These are phyloP conservation scores for Leishmania tropica DNA, from an alignment of 208 protist species.

Conservation along the genomic window DNA sequence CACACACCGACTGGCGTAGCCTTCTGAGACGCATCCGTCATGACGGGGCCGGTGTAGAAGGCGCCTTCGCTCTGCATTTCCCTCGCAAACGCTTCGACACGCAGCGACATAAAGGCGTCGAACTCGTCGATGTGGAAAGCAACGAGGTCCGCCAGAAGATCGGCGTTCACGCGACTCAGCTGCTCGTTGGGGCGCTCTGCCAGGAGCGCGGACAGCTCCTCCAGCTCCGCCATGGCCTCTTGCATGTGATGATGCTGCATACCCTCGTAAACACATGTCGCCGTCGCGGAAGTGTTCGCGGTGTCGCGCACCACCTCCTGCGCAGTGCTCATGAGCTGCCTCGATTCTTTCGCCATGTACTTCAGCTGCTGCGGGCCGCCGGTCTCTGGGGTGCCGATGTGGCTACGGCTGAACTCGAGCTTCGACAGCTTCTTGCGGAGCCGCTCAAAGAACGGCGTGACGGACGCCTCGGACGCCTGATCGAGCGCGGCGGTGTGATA, in stretches of 20 bases:
- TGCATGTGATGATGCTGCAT: slow-evolving; percentile 69
- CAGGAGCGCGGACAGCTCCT: slow-evolving; percentile 67
- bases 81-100: slow-evolving; percentile 65
- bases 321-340: slow-evolving; percentile 27
- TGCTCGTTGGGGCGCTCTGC: slow-evolving; percentile 37
- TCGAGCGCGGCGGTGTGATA: slow-evolving; percentile 67
- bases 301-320: slow-evolving; percentile 25
- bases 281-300: slow-evolving; percentile 26
- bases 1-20: slow-evolving; percentile 50
- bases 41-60: slow-evolving; percentile 57
- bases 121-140: slow-evolving; percentile 84
- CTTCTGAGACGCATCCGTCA: slow-evolving; percentile 50
- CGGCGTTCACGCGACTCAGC: slow-evolving; percentile 66
- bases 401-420: slow-evolving; percentile 64
- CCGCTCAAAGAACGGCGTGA: slow-evolving; percentile 53
- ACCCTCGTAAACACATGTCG: slow-evolving; percentile 64
- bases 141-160: slow-evolving; percentile 73
- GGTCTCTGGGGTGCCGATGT: slow-evolving; percentile 39
- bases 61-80: slow-evolving; percentile 77
- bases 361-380: slow-evolving; percentile 61
- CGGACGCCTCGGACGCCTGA: slow-evolving; percentile 52
- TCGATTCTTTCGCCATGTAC: slow-evolving; percentile 52
- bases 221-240: slow-evolving; percentile 62
- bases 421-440: slow-evolving; percentile 55
- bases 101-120: slow-evolving; percentile 74